phyloP scores from a whole-genome alignment of 768 basidiomycete species.

The Lactifluus subvellereus region DNA sequence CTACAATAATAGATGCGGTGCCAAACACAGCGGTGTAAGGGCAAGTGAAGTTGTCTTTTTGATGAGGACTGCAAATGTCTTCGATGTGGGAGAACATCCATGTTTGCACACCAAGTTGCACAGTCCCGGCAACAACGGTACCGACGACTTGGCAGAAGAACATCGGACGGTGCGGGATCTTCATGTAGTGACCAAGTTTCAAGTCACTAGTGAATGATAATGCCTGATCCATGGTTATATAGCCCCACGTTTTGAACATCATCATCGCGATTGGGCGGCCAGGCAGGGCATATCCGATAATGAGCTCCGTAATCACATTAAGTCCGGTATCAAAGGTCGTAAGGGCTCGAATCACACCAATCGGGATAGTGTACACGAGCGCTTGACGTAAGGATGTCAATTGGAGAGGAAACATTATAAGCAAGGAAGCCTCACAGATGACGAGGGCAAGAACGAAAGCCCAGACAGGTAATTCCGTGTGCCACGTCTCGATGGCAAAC shows the following conservation, averaged over 20 bases:
- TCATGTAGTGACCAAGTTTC: too few species aligned
- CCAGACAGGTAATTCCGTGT: slow-evolving; percentile 66
- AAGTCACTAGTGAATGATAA: too few species aligned
- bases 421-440: slow-evolving; percentile 25
- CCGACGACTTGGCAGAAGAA: slow-evolving; percentile 67
- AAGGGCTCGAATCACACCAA: too few species aligned
- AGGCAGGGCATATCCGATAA: too few species aligned
- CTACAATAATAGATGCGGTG: too few species aligned
- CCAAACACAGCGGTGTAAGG: too few species aligned
- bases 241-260: slow-evolving; percentile 63
- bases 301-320: slow-evolving; percentile 35
- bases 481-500: slow-evolving; percentile 37
- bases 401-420: background rate
- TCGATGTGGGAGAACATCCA: slow-evolving; percentile 72
- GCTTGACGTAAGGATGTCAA: slow-evolving; percentile 20
- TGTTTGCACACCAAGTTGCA: slow-evolving; percentile 66
- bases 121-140: slow-evolving; percentile 63
- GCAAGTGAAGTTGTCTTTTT: too few species aligned
- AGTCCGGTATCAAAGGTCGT: slow-evolving; percentile 12
- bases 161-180: slow-evolving; percentile 39
- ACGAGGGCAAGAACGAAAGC: slow-evolving; percentile 30
- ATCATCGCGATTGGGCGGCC: slow-evolving; percentile 79
- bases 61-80: slow-evolving; percentile 38
- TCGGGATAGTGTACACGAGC: slow-evolving; percentile 42
- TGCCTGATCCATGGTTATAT: too few species aligned